These are phyloP conservation scores for Hawksworthiomyces lignivorus DNA, from an alignment of 2,329 filamentous ascomycete species.

Conservation along the genomic window DNA sequence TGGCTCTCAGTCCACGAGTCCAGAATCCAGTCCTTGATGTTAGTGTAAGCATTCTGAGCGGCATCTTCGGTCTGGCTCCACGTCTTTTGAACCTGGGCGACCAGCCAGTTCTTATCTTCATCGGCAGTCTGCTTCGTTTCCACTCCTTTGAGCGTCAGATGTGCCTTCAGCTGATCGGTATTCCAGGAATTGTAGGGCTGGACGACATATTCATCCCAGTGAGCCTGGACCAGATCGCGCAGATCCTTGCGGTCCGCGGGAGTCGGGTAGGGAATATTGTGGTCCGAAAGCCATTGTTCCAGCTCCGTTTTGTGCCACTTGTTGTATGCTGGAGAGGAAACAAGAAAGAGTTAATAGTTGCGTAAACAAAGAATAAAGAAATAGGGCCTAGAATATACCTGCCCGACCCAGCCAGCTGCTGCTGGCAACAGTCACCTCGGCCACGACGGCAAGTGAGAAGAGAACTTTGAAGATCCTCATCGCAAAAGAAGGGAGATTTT, in stretches of 20 bases:
- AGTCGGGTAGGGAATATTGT: slow-evolving; percentile 84
- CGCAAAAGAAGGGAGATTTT: too few species aligned
- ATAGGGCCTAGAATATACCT: slow-evolving; percentile 52
- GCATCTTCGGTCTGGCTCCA: slow-evolving; percentile 79
- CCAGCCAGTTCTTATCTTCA: slow-evolving; percentile 59
- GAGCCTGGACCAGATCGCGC: slow-evolving; percentile 79
- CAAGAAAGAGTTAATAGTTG: not conserved
- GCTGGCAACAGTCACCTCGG: slow-evolving; percentile 61
- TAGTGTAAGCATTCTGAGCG: slow-evolving; percentile 61
- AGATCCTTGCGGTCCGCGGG: slow-evolving; percentile 89
- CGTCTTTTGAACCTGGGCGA: slow-evolving; percentile 60
- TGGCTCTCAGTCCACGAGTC: slow-evolving; percentile 93
- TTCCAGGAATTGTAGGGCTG: slow-evolving; percentile 74
- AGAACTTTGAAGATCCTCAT: slow-evolving; percentile 75
- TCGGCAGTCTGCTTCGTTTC: slow-evolving; percentile 60
- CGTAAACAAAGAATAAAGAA: not conserved
- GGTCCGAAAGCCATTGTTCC: slow-evolving; percentile 90
- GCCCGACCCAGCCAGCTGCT: slow-evolving; percentile 82
- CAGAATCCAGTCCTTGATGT: slow-evolving; percentile 83
- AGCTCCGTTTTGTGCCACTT: slow-evolving; percentile 98
- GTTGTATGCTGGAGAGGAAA: slow-evolving; percentile 69
- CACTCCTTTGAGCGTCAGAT: slow-evolving; percentile 63
- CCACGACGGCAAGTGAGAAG: slow-evolving; percentile 64
- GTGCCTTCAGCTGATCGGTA: slow-evolving; percentile 56
- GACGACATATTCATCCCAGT: slow-evolving; percentile 76